These are phyloP conservation scores for Fraxinus baroniana DNA, from an alignment of 305 asterid species.

Conservation along the genomic window DNA sequence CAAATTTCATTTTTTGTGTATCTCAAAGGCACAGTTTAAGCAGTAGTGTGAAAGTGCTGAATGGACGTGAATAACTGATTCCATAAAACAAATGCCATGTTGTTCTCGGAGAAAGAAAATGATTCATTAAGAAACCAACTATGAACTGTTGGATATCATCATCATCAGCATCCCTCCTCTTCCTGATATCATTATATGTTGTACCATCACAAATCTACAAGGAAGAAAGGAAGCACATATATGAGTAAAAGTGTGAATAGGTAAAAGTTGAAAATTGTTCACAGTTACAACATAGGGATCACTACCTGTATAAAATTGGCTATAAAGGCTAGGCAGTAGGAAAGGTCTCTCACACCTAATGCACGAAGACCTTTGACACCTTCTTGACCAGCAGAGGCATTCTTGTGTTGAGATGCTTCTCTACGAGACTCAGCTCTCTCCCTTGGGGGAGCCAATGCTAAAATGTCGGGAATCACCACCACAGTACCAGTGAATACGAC, in stretches of 20 bases:
- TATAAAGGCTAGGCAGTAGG: conserved; percentile 93
- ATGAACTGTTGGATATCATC: conserved; percentile 63
- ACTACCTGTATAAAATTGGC: conserved; percentile 97
- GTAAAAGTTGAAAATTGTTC: background rate
- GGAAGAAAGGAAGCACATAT: conserved; percentile 18
- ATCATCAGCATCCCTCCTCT: conserved; percentile 74
- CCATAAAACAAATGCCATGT: background rate
- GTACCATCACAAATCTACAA: conserved; percentile 80
- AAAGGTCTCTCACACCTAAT: conserved; percentile 93
- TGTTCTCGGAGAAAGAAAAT: background rate
- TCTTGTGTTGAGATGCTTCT: conserved; percentile 77
- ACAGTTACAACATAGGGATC: conserved; percentile 1
- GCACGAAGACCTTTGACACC: conserved; percentile 94
- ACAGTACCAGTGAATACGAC: conserved; percentile 86
- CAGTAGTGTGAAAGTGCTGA: background rate
- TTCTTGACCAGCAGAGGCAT: conserved; percentile 62
- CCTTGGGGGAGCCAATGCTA: conserved; percentile 88
- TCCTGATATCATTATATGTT: conserved; percentile 65
- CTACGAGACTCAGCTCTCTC: conserved; percentile 87
- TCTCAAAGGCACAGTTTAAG: background rate
- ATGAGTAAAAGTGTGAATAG: background rate
- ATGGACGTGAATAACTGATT: background rate
- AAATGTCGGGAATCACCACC: conserved; percentile 85
- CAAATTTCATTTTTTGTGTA: background rate
- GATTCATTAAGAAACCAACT: conserved; percentile 39